Evolutionary conservation across 805 yeast genomes (phyloP), one percentile per base, ranked within the genome.

Genomic region (Saccharomycopsis olivae): DNA sequence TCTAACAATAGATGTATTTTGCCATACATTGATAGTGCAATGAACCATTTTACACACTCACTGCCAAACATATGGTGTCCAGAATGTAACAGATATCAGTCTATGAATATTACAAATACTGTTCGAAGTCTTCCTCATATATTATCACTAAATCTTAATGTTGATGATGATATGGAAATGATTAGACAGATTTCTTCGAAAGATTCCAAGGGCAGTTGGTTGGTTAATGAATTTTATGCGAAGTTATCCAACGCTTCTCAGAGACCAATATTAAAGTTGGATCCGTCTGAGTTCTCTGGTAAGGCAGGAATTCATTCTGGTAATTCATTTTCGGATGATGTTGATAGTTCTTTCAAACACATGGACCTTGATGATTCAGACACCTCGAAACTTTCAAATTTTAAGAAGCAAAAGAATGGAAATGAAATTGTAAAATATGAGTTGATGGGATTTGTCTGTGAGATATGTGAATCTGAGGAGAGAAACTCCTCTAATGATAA

Each of bases 381-480:
- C n/a, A n/a, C n/a, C n/a, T n/a, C n/a, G n/a, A n/a, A n/a, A n/a
- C n/a, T n/a, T n/a, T 19, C n/a, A 14, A 37, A 33, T 18, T 9
- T 15, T 20, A 41, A 41, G 31, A 41, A 37, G 24, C 13, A 25
- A 15, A 36, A 37, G 27, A 4, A 25, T 15, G 36, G 31, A 15
- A 43, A 49, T n/a, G 47, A 45, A 23, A 53, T 57, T 3, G 57
- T 58, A 17, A 72, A 69, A 50, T 83, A 78, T 54, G 79, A 78
- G 43, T 56, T 83, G 25, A 62, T 69, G 36, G 89, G 89, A 0
- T 78, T 69, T 50, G 83, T 82, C 16, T 82, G 84, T 31, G 79
- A 78, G 51, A 70, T 83, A 4, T 39, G 53, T 6, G 58, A 56
- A 3, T 52, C 53, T 3, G 64, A 65, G 2, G 73, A 68, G n/a